Evolutionary conservation across 1,139 yeast genomes (phyloP).

Genomic region (Geotrichum siamense): DNA sequence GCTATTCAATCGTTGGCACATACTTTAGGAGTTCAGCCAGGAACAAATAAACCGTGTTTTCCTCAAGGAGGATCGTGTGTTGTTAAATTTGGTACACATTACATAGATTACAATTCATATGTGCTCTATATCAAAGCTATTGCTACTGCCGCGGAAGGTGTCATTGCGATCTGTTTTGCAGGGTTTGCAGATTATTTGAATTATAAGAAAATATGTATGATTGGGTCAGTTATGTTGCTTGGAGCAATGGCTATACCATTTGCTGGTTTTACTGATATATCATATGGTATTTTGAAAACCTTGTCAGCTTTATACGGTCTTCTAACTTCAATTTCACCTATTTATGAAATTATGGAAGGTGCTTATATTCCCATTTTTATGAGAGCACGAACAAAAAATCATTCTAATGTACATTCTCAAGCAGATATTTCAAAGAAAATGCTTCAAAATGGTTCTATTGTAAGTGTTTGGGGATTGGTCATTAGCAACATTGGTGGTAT

Average conservation of each 20-base stretch:
- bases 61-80: conserved; percentile 39
- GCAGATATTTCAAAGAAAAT: conserved; percentile 32
- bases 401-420: conserved; percentile 23
- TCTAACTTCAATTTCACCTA: conserved; percentile 33
- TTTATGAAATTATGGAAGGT: conserved; percentile 41
- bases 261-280: conserved; percentile 33
- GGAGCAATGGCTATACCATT: conserved; percentile 40
- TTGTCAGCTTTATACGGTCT: conserved; percentile 37
- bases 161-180: conserved; percentile 38
- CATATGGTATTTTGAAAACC: conserved; percentile 29
- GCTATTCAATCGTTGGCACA: conserved; percentile 40
- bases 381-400: conserved; percentile 31
- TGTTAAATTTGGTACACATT: conserved; percentile 37
- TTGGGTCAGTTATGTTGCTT: conserved; percentile 34
- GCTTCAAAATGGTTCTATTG: conserved; percentile 36
- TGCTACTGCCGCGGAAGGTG: conserved; percentile 39
- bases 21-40: conserved; percentile 31
- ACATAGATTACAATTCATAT: conserved; percentile 36
- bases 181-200: conserved; percentile 43
- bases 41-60: conserved; percentile 29
- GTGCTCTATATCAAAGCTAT: conserved; percentile 38
- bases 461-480: conserved; percentile 40
- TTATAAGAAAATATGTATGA: conserved; percentile 36
- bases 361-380: conserved; percentile 43
- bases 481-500: conserved; percentile 41